Evolutionary conservation across 352 stramenopile genomes (phyloP), one percentile per base, ranked within the genome.

Genomic region (Phytophthora pini): DNA sequence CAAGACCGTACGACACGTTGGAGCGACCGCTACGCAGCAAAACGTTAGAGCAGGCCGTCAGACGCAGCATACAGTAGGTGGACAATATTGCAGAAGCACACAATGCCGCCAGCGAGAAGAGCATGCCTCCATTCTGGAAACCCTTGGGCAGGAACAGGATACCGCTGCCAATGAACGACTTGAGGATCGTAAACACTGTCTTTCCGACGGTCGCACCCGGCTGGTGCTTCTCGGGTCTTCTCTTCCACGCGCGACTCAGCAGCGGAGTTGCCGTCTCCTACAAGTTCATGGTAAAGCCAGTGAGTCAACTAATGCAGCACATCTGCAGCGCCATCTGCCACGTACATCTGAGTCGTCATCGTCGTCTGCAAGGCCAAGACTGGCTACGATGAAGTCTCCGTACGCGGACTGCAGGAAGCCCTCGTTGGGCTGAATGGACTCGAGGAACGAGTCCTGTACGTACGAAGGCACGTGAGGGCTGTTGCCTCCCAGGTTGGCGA

Each of bases 111-210:
- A 87, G 54, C 2, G 82, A 87, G 52, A 90, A 90, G 48, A 89
- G 67, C 73, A 90, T 88, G 49, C 82, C 82, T 51, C 82, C 82
- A 36, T 86, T 81, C 59, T 84, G 73, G 53, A 90, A 90, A 29
- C 75, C 82, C 48, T 88, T 85, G 27, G 82, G 82, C 46, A 90
- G 47, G 65, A 90, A 90, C 52, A 90, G 44, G 47, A 90, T 86
- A 17, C 82, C 82, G 46, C 79, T 90, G 31, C 82, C 82, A 43
- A 90, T 83, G 40, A 90, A 90, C 51, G 79, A 84, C 46, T 90
- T 90, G 67, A 90, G 78, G 54, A 90, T 82, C 47, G 80, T 86
- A 57, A 90, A 88, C 20, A 88, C 70, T 1, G 79, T 88, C 55
- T 88, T 88, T 5, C 75, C 63, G 32, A 85, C 61, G 0, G 74